Base-by-base conservation (phyloP, 257 asterid species). In the Mitragyna speciosa region DNA sequence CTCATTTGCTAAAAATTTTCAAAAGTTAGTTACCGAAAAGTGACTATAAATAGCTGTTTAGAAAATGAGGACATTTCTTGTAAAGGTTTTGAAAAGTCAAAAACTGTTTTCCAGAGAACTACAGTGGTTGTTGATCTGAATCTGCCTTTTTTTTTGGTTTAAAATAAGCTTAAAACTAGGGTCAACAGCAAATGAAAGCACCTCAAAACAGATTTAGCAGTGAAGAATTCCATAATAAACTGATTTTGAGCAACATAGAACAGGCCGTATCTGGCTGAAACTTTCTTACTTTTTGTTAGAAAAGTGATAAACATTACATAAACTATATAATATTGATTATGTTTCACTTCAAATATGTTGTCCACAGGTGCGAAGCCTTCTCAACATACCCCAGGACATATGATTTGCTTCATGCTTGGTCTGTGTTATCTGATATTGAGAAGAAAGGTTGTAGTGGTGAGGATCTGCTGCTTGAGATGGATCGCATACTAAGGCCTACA, bases 351-450 rank as follows among this genome's bases (percentile, higher is more conserved):
- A 48, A 33, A 69, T 30, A 20, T 31, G 56, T 75, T 31, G 51
- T 70, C 52, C 69, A 68, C 89, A 94, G 98, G 98, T 95, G 99
- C 54, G 99, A 93, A 86, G 93, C 99, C 78, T 95, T 77, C 89
- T 95, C 99, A 4, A 95, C 95, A n/a, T 95, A 95, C 85, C 99
- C 99, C 0, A 82, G 99, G 84, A 93, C 99, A 7, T 95, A 95
- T 12, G 99, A 95, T 76, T 71, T 95, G 82, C 95, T 95, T 86
- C 99, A 95, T 28, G 98, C 96, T 2, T 95, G 97, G 99, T 88
- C 86, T 4, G 83, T 95, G 6, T 87, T 95, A 64, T 93, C 99
- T 0, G 95, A 92, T 89, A 87, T 95, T n/a, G 98, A 93, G 82
- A 95, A 84, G 91, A 93, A 92, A 84, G 98, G 98, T 17, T 95